Evolutionary conservation across 2,329 filamentous ascomycete genomes (phyloP).

Genomic region (Penicillium sumatraense): DNA sequence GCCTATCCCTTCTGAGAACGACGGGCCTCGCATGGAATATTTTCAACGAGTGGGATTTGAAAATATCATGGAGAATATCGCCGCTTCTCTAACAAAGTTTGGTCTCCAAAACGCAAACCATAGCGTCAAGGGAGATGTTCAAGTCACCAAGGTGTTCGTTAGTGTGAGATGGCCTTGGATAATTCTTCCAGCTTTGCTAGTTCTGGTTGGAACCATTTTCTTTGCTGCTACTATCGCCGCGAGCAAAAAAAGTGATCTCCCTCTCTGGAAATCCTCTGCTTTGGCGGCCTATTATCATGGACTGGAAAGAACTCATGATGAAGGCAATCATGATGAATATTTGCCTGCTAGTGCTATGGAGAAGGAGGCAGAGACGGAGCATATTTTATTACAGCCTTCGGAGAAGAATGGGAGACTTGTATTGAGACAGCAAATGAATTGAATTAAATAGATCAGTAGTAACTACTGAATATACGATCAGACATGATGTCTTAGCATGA

Average conservation of each 20-base stretch:
- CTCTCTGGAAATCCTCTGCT: constrained; percentile 5
- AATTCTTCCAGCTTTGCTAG: background rate
- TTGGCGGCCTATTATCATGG: constrained; percentile 2
- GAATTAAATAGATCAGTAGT: too few relatives aligned
- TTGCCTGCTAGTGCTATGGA: constrained; percentile 1
- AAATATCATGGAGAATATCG: background rate
- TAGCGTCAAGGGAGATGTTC: background rate
- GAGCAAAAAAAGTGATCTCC: background rate
- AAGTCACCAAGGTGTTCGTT: background rate
- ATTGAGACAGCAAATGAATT: background rate
- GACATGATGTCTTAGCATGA: too few relatives aligned
- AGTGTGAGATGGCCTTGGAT: background rate
- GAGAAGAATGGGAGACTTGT: background rate
- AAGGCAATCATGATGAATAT: background rate
- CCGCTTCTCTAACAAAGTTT: background rate
- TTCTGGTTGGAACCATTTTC: background rate
- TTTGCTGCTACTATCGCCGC: background rate
- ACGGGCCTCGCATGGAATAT: background rate
- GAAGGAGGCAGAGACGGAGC: background rate
- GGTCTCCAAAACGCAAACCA: background rate
- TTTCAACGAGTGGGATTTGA: background rate
- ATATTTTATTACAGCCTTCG: background rate
- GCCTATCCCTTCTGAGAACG: too few relatives aligned
- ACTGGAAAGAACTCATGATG: background rate
- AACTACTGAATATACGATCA: too few relatives aligned